phyloP scores from a whole-genome alignment of 768 basidiomycete species.

The Gymnopilus junonius region DNA sequence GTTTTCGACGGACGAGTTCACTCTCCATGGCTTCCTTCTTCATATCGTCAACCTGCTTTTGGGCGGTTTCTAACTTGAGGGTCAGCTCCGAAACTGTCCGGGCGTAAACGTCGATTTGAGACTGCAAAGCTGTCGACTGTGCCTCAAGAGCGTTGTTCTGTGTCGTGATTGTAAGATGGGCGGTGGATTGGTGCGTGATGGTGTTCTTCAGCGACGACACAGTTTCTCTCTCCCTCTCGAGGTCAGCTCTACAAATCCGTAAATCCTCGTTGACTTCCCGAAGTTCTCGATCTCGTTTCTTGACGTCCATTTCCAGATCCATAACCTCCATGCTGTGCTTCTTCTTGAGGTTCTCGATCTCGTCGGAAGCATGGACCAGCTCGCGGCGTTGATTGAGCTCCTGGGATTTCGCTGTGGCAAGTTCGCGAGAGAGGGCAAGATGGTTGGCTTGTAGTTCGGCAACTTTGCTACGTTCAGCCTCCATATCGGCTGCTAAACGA shows the following conservation, averaged over 20 bases:
- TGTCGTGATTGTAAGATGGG: constrained; percentile 66
- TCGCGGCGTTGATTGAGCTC: constrained; percentile 72
- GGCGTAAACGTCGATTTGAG: constrained; percentile 60
- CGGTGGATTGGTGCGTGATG: constrained; percentile 67
- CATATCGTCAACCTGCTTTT: constrained; percentile 60
- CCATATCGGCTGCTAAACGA: constrained; percentile 66
- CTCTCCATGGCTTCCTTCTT: constrained; percentile 75
- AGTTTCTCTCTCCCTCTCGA: constrained; percentile 67
- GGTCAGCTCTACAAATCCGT: constrained; percentile 57
- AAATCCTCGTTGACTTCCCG: constrained; percentile 75
- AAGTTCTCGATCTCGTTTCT: constrained; percentile 70
- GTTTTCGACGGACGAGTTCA: constrained; percentile 77
- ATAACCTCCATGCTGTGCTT: constrained; percentile 68
- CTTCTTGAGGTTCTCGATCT: constrained; percentile 66
- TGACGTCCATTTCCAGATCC: constrained; percentile 73
- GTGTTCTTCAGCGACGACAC: constrained; percentile 68
- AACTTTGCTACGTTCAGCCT: constrained; percentile 67
- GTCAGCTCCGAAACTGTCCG: constrained; percentile 58
- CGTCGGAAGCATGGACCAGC: constrained; percentile 66
- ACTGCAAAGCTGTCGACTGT: constrained; percentile 58
- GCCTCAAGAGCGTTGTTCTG: constrained; percentile 59
- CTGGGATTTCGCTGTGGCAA: constrained; percentile 61
- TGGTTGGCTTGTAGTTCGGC: constrained; percentile 69
- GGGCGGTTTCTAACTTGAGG: constrained; percentile 58
- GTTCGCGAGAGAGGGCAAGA: constrained; percentile 56